These are phyloP conservation scores for Knoxia roxburghii DNA, from an alignment of 257 asterid genomes.

Conservation along the genomic window DNA sequence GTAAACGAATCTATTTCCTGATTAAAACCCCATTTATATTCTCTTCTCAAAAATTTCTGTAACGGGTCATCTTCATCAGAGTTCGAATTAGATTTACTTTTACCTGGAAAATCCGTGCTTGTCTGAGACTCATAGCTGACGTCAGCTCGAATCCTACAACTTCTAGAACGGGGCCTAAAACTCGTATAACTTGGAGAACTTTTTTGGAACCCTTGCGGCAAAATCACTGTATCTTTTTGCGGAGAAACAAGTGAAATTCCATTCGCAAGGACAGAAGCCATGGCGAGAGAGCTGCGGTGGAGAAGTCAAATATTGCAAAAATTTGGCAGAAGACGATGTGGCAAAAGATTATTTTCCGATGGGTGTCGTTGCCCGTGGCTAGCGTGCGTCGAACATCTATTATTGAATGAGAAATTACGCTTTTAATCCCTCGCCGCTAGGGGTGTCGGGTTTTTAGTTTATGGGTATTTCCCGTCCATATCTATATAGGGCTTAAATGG, in stretches of 20 bases:
- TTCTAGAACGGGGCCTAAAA: slow-evolving; percentile 36
- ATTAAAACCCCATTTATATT: slow-evolving; percentile 82
- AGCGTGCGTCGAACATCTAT: no score
- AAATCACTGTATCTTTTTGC: slow-evolving; percentile 31
- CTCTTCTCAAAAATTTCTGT: slow-evolving; percentile 68
- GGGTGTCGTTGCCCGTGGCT: no score
- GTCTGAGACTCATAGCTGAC: slow-evolving; percentile 52
- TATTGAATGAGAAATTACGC: no score
- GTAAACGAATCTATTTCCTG: slow-evolving; percentile 83
- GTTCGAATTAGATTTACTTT: slow-evolving; percentile 24
- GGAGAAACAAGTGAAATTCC: slow-evolving; percentile 51
- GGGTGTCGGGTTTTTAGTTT: no score
- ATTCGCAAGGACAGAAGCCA: slow-evolving; percentile 76
- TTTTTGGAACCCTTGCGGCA: slow-evolving; percentile 29
- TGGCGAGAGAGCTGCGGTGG: slow-evolving; percentile 12
- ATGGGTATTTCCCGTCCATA: no score
- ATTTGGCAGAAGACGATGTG: neutral
- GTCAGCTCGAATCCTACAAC: slow-evolving; percentile 62
- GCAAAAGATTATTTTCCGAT: no score
- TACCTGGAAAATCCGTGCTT: slow-evolving; percentile 53
- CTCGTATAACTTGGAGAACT: slow-evolving; percentile 14
- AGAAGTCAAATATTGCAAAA: neutral
- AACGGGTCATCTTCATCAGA: slow-evolving; percentile 56
- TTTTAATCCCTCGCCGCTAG: no score
- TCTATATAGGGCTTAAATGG: no score